A percentile compares a stretch with the other conserved stretches of the same genome.
Conservation (phyloP, 2,329 filamentous ascomycete species). For the Hypoxylon sp. region DNA sequence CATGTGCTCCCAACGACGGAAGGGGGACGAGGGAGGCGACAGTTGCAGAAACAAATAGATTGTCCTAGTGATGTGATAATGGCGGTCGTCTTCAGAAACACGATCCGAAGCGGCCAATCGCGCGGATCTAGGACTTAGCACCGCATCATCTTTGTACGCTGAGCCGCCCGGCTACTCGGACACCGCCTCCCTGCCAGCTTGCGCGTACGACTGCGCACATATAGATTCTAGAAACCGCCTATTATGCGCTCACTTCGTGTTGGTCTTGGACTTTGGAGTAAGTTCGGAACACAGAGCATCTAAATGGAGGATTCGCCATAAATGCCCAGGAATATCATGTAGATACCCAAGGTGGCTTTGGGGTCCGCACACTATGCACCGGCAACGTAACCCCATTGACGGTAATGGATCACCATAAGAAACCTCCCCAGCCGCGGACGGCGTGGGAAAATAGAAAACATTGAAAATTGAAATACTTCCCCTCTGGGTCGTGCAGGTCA, state of each 20-base stretch:
- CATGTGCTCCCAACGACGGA: slow-evolving; percentile 38
- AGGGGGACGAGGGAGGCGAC: slow-evolving; percentile 17
- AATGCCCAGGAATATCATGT: slow-evolving; percentile 27
- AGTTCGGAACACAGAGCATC: slow-evolving; percentile 6
- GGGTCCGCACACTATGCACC: slow-evolving; percentile 38
- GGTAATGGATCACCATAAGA: slow-evolving; percentile 37
- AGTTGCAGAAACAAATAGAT: slow-evolving; percentile 20
- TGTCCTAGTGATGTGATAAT: slow-evolving; percentile 29
- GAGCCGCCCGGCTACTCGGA: slow-evolving; percentile 41
- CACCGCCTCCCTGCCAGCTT: slow-evolving; percentile 41
- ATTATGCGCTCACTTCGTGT: slow-evolving; percentile 9
- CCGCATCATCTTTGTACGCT: slow-evolving; percentile 42
- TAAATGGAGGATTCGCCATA: slow-evolving; percentile 29
- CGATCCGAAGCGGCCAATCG: slow-evolving; percentile 47
- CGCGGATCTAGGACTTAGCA: slow-evolving; percentile 19
- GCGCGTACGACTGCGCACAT: slow-evolving; percentile 35
- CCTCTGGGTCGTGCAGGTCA: slow-evolving; percentile 40
- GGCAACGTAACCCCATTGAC: slow-evolving; percentile 36
- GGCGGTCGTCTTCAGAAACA: slow-evolving; percentile 37
- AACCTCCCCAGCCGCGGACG: slow-evolving; percentile 42
- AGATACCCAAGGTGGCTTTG: slow-evolving; percentile 31
- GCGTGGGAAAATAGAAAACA: slow-evolving; percentile 37
- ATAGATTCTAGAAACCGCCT: slow-evolving; percentile 18
- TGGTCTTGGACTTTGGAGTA: slow-evolving; percentile 17
- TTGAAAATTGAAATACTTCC: slow-evolving; percentile 9